A percentile compares a stretch with the other conserved stretches of the same genome.
These are phyloP conservation scores for Xerocomellus amylosporus DNA, from an alignment of 768 basidiomycete species.

Conservation along the genomic window DNA sequence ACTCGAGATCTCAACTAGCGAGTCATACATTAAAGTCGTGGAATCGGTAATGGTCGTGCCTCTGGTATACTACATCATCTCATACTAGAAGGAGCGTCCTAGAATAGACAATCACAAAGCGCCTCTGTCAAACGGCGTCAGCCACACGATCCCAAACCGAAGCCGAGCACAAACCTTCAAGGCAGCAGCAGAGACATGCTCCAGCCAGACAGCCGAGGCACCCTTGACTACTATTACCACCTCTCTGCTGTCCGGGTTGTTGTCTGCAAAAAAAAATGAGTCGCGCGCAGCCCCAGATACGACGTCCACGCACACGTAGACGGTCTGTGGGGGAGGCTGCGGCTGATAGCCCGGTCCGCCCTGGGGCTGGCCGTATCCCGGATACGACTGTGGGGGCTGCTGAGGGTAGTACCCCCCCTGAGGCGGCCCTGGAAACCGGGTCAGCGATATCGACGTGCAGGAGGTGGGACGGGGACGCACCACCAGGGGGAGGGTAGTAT, in stretches of 20 bases:
- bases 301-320: slow-evolving; percentile 63
- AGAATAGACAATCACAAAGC: slow-evolving; percentile 70
- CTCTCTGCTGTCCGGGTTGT: slow-evolving; percentile 38
- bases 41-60: slow-evolving; percentile 9
- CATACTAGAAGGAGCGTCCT: slow-evolving; percentile 12
- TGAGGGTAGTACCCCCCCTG: slow-evolving; percentile 72
- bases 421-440: slow-evolving; percentile 48
- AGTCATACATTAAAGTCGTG: slow-evolving; percentile 18
- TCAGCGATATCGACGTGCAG: not conserved
- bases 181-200: slow-evolving; percentile 48
- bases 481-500: slow-evolving; percentile 58
- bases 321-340: slow-evolving; percentile 75
- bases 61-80: slow-evolving; percentile 18
- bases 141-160: slow-evolving; percentile 29
- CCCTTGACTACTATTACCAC: slow-evolving; percentile 32
- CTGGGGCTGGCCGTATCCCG: slow-evolving; percentile 37
- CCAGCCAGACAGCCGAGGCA: slow-evolving; percentile 50
- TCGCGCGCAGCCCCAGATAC: not conserved
- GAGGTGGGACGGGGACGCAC: slow-evolving; percentile 28
- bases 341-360: slow-evolving; percentile 43
- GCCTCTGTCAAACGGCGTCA: slow-evolving; percentile 43
- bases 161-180: slow-evolving; percentile 40
- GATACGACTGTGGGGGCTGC: slow-evolving; percentile 71
- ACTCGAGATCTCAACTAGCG: slow-evolving; percentile 7
- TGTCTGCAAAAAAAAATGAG: slow-evolving; percentile 33